Conservation (phyloP, 495 filamentous ascomycete species). For the Penicillium diatomitis region DNA sequence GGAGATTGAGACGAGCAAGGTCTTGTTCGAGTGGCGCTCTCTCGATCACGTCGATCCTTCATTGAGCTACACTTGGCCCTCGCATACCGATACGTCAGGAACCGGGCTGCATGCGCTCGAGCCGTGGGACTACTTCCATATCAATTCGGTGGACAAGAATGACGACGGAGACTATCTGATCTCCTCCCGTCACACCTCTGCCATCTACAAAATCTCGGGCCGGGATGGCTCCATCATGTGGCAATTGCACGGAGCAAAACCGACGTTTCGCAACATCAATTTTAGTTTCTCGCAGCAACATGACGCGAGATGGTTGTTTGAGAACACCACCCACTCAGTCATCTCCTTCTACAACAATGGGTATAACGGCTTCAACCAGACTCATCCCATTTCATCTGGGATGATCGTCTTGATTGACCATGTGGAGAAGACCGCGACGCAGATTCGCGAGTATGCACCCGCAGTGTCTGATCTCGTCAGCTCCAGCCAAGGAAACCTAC, state of each 20-base stretch:
- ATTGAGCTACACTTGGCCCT: constrained; percentile 33
- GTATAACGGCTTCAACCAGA: constrained; percentile 40
- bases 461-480: constrained; percentile 37
- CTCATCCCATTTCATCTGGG: constrained; percentile 42
- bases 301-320: constrained; percentile 47
- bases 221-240: constrained; percentile 49
- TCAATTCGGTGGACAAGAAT: constrained; percentile 56
- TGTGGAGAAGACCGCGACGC: constrained; percentile 38
- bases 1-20: constrained; percentile 38
- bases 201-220: constrained; percentile 52
- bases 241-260: constrained; percentile 43
- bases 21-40: constrained; percentile 46
- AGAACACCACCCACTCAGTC: constrained; percentile 40
- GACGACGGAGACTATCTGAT: constrained; percentile 48
- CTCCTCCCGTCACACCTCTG: constrained; percentile 48
- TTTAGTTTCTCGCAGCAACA: constrained; percentile 56
- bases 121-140: constrained; percentile 58
- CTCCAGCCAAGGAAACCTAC: constrained; percentile 53
- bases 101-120: constrained; percentile 32
- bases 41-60: constrained; percentile 44
- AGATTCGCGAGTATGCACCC: constrained; percentile 33
- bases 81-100: constrained; percentile 39
- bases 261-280: constrained; percentile 39
- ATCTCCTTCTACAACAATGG: constrained; percentile 52
- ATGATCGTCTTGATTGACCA: constrained; percentile 52